Base-by-base conservation (phyloP, 805 yeast genomes). In the Danielia oregonensis region DNA sequence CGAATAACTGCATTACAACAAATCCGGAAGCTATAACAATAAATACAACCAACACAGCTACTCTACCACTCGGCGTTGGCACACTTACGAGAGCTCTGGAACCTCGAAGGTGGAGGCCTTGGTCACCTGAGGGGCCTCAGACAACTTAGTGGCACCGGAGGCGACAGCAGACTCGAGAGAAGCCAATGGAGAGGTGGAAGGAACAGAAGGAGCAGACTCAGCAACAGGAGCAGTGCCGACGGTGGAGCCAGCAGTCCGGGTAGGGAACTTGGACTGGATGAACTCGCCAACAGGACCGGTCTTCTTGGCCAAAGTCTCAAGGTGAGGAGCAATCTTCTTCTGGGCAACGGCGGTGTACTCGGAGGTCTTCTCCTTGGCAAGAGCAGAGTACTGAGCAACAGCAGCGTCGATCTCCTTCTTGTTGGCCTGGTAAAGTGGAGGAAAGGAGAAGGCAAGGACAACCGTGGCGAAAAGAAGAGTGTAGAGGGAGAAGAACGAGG, bases 321-420 rank as follows among this genome's bases (percentile, higher is more conserved):
- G 51, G 48, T 72, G 73, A 44, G 93, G 93, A 43, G 68, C 69
- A 27, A 72, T 65, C 49, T 66, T 62, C 30, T 61, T 55, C 38
- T 68, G 64, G 30, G 70, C 65, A 18, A 49, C 16, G 27, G 62
- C 52, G 37, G 63, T 47, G 46, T 48, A 50, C 53, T 74, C 76
- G 22, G 65, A 51, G 19, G 77, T 51, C 60, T 79, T 78, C 28
- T 65, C 72, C 50, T 69, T 72, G 30, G 78, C 78, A 23, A 72
- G 28, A 46, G 55, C 54, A 42, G 70, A 44, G 52, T 52, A 55
- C 42, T 66, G 59, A 33, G 70, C 71, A 27, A 79, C 72, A 28
- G 76, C 72, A 30, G 74, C 75, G 63, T 84, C 88, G 54, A 89
- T 83, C 68, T 85, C 82, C 54, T 72, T 72, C 72, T 86, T 80